These are phyloP conservation scores for Pythium phragmitis DNA, from an alignment of 352 stramenopile genomes.

Conservation along the genomic window DNA sequence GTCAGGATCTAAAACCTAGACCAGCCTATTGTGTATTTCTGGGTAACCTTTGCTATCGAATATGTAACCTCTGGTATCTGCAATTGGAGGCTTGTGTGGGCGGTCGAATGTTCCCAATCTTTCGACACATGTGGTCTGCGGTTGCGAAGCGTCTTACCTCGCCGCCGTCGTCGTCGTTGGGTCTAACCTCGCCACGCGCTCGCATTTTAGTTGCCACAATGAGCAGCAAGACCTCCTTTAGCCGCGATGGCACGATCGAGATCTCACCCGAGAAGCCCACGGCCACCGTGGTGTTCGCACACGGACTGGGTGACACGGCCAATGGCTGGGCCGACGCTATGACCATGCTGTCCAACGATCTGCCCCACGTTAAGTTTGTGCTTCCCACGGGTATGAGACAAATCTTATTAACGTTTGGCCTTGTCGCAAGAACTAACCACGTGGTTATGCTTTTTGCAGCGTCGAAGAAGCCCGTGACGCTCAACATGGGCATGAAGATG, in stretches of 20 bases:
- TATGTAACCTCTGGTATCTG: not conserved
- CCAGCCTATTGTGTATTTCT: not conserved
- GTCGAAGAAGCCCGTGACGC: slow-evolving; percentile 82
- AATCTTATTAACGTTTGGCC: too few relatives aligned
- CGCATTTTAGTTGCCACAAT: slow-evolving; percentile 14
- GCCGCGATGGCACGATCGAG: slow-evolving; percentile 32
- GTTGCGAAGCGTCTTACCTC: slow-evolving; percentile 8
- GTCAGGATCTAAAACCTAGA: not conserved
- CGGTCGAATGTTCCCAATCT: not conserved
- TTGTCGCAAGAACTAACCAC: not conserved
- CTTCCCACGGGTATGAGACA: slow-evolving; percentile 50
- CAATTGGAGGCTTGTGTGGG: not conserved
- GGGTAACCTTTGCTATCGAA: not conserved
- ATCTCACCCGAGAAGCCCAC: slow-evolving; percentile 31
- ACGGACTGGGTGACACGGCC: slow-evolving; percentile 92
- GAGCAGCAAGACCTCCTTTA: slow-evolving; percentile 26
- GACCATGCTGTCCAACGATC: slow-evolving; percentile 41
- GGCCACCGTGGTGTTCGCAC: slow-evolving; percentile 63
- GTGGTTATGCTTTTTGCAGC: not conserved
- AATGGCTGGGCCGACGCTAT: slow-evolving; percentile 84
- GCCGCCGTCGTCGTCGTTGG: not conserved
- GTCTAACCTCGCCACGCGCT: not conserved
- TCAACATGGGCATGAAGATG: slow-evolving; percentile 95
- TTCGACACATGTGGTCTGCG: slow-evolving; percentile 9
- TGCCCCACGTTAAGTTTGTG: slow-evolving; percentile 78